A percentile compares a stretch with the other conserved stretches of the same genome.
Conservation (phyloP, 176 grass and related monocot genomes). For the Thinopyrum elongatum region DNA sequence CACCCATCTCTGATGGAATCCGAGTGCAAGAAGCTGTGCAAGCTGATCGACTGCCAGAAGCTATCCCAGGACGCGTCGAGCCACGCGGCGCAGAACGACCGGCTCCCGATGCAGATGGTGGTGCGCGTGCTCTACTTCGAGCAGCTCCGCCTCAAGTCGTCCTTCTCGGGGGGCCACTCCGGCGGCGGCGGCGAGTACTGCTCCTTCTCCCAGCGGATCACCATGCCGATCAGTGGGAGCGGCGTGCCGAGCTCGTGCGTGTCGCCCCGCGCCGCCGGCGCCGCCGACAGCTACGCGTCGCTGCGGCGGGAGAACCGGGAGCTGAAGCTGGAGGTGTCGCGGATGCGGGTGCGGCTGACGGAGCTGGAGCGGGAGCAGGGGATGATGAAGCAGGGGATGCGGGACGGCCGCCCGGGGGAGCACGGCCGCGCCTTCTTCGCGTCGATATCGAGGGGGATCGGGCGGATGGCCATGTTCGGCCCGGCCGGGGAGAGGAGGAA, state of each 20-base stretch:
- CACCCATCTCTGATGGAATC: constrained; percentile 87
- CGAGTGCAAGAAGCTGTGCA: constrained; percentile 95
- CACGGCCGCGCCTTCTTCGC: constrained; percentile 60
- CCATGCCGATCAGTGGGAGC: constrained; percentile 32
- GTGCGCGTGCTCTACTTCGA: constrained; percentile 83
- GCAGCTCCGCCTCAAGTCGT: constrained; percentile 63
- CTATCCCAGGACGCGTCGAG: constrained; percentile 62
- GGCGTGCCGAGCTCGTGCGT: constrained; percentile 55
- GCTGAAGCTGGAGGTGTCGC: constrained; percentile 78
- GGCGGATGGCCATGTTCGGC: constrained; percentile 58
- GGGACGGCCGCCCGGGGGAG: constrained; percentile 36
- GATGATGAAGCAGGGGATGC: constrained; percentile 60
- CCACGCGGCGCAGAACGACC: constrained; percentile 80
- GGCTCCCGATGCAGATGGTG: constrained; percentile 68
- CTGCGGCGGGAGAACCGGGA: constrained; percentile 85
- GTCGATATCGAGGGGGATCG: constrained; percentile 65
- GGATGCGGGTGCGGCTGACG: constrained; percentile 77
- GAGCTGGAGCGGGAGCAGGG: constrained; percentile 83
- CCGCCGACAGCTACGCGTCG: constrained; percentile 74
- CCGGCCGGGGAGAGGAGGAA: background rate
- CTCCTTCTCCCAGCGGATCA: constrained; percentile 48
- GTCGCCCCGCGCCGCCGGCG: constrained; percentile 39
- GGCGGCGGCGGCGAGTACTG: background rate
- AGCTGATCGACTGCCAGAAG: constrained; percentile 77
- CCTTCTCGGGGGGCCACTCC: constrained; percentile 21